A percentile compares a stretch with the other conserved stretches of the same genome.
Evolutionary conservation across 2,329 filamentous ascomycete genomes (phyloP).

Genomic region (Aureobasidium sp.): DNA sequence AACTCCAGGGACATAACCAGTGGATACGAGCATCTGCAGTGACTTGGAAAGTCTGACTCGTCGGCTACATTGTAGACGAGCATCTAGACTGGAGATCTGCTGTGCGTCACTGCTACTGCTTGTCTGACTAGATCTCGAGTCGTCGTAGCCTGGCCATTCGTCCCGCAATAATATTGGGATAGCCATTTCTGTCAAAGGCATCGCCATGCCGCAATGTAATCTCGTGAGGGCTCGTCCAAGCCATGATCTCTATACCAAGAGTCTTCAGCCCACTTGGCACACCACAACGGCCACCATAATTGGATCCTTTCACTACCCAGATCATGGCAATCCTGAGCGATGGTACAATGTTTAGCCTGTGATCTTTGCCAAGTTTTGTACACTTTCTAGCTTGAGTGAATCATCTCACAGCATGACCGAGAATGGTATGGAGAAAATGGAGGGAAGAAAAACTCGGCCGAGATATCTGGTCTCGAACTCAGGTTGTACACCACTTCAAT

Average conservation of each 20-base stretch:
- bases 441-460: not conserved
- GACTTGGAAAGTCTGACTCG: not conserved
- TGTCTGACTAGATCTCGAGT: not conserved
- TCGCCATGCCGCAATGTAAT: not conserved
- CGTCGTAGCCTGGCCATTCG: no score
- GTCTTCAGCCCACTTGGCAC: not conserved
- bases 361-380: not conserved
- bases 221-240: not conserved
- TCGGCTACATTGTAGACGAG: no score
- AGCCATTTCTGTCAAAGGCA: no score
- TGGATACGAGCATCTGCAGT: not conserved
- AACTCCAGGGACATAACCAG: not conserved
- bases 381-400: not conserved
- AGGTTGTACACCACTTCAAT: not conserved
- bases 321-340: not conserved
- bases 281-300: not conserved
- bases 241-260: not conserved
- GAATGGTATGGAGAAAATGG: not conserved
- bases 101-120: no score
- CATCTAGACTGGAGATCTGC: not conserved
- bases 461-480: not conserved
- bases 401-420: not conserved
- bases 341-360: not conserved
- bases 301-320: not conserved
- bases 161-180: no score